Conservation (phyloP, 1,284 basidiomycete species). For the Fomitiporia mediterranea region DNA sequence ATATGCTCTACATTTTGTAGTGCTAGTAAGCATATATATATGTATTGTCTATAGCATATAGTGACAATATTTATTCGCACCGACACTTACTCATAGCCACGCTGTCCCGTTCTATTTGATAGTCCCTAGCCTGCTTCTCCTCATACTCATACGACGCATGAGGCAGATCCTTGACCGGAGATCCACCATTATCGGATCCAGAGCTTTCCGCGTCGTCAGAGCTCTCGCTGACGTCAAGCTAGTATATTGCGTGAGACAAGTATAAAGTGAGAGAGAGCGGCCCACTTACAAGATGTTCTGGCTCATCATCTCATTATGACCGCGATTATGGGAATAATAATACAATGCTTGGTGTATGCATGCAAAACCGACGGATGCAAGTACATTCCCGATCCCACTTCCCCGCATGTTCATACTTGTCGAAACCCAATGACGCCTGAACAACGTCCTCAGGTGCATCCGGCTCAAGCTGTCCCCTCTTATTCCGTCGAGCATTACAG, state of each 20-base stretch:
- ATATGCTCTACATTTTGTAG: too few species aligned
- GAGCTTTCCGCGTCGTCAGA: background rate
- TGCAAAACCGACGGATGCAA: too few species aligned
- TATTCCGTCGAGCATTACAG: conserved; percentile 76
- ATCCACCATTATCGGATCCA: background rate
- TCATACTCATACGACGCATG: background rate
- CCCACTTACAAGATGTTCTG: background rate
- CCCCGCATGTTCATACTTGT: conserved; percentile 50
- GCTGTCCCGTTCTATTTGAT: too few species aligned
- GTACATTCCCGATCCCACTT: too few species aligned
- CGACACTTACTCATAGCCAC: too few species aligned
- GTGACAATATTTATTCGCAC: too few species aligned
- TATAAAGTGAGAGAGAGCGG: too few species aligned
- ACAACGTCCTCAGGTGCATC: conserved; percentile 79
- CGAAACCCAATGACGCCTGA: conserved; percentile 74
- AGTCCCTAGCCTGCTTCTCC: conserved; percentile 15
- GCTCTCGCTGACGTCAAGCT: background rate
- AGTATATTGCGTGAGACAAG: background rate
- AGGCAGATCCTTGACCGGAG: background rate
- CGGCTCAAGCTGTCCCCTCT: conserved; percentile 77
- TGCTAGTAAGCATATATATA: too few species aligned
- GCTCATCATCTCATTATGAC: conserved; percentile 11
- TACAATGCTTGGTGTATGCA: too few species aligned
- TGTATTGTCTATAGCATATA: too few species aligned
- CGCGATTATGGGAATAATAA: too few species aligned